Conservation (phyloP, 2,329 filamentous ascomycete species). For the Claviceps capensis region DNA sequence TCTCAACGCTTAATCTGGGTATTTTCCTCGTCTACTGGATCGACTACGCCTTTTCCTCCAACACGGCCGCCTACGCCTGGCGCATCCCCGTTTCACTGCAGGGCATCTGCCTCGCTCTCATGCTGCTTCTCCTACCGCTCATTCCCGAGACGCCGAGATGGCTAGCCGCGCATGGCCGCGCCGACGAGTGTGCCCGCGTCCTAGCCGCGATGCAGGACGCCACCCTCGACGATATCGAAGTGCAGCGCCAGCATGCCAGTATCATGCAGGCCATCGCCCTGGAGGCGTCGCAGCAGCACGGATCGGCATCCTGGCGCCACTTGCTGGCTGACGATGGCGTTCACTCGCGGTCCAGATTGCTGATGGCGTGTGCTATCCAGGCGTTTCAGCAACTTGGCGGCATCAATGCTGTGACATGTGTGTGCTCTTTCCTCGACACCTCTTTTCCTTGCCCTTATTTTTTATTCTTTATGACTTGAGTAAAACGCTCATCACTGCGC, state of each 20-base stretch:
- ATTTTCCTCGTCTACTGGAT: slow-evolving; percentile 33
- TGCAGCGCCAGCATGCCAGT: neutral
- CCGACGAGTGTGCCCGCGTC: slow-evolving; percentile 23
- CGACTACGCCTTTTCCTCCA: slow-evolving; percentile 26
- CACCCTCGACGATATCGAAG: neutral
- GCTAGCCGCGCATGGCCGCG: slow-evolving; percentile 24
- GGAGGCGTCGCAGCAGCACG: neutral
- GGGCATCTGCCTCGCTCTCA: slow-evolving; percentile 24
- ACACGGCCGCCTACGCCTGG: slow-evolving; percentile 22
- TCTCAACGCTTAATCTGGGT: slow-evolving; percentile 33
- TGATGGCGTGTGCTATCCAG: slow-evolving; percentile 19
- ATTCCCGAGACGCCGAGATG: slow-evolving; percentile 31
- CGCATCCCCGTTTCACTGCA: slow-evolving; percentile 28
- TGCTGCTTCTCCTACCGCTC: slow-evolving; percentile 22
- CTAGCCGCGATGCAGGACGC: slow-evolving; percentile 7
- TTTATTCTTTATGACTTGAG: neutral
- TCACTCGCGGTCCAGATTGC: slow-evolving; percentile 16
- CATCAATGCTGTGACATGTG: slow-evolving; percentile 34
- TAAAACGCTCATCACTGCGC: neutral
- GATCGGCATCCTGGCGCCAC: slow-evolving; percentile 14
- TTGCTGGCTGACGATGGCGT: slow-evolving; percentile 20
- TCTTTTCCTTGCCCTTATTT: neutral
- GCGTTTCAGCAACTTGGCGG: slow-evolving; percentile 31
- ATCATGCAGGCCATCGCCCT: neutral
- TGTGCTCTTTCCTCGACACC: neutral